Evolutionary conservation across 495 filamentous ascomycete species (phyloP), one percentile per base, ranked within the genome.

Genomic region (Articulospora tetracladia): DNA sequence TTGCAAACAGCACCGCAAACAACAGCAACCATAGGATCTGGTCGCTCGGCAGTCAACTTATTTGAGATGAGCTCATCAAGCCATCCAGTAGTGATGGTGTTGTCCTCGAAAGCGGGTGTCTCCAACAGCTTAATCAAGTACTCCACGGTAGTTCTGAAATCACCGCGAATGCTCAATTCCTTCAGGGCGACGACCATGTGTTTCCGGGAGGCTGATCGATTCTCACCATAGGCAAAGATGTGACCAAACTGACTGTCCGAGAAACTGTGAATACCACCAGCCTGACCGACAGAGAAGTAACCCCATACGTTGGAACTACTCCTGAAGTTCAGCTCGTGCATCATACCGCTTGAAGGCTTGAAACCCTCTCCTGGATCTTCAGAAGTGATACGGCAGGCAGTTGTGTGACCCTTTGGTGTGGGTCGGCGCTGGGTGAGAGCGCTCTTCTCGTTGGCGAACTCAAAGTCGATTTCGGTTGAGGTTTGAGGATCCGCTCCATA

Each of bases 131-230:
- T 99, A 74, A 99, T 98, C 49, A 99, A 83, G 75, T 99, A 99
- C 72, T 99, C 94, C 41, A 99, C 93, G 7, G 94, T 99, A 46
- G 93, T 98, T 66, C 93, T 81, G 82, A 99, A 99, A 73, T 99
- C 94, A 80, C 94, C 94, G 76, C 94, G 95, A 78, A 99, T 99
- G 76, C 93, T 98, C 68, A 99, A 75, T 76, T 99, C 94, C 79
- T 99, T 99, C 68, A 99, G 76, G 7, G 94, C 94, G 51, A 99
- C 91, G 66, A 99, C 92, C 94, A 99, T 99, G 80, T 99, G 96
- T 73, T 99, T 99, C 59, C 94, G 82, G 25, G 94, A 99, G 27
- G 94, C 93, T 23, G 90, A 85, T 68, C 94, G 86, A 74, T 93
- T 98, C 80, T 99, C 94, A 63, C 94, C 94, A 68, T 97, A 99